Base-by-base conservation (phyloP, 345 rosid genomes). In the Capsella bursapastoris region DNA sequence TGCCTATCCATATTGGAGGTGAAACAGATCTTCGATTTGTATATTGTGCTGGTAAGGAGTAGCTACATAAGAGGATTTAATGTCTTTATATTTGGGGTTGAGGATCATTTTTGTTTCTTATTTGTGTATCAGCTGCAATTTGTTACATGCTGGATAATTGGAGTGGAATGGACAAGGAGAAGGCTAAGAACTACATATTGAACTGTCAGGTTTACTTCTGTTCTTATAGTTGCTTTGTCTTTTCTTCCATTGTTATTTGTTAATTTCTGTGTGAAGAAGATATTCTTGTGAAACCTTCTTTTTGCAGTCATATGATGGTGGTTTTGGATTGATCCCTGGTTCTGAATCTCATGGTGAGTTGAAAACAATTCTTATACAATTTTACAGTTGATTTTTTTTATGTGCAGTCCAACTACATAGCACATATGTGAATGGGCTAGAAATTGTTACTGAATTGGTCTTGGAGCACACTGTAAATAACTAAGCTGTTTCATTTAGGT, bases 291-390 rank as follows among this genome's bases (percentile, higher is more conserved):
- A 27, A 37, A 76, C 48, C 34, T 59, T 61, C 45, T 66, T 53
- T 64, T 41, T 83, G 57, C 89, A 95, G 99, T 89, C 97, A 63
- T 95, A 90, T 83, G 97, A 92, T 73, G 99, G 99, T 62, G 99
- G 99, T 80, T 95, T 95, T 80, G 97, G 99, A 55, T 83, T 92
- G 84, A 78, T 53, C 65, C 97, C 99, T 75, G 97, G 97, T 77
- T 81, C 85, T 76, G 99, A 95, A 80, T 90, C 99, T 66, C 99
- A 92, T 81, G 99, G 99, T 95, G 83, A 88, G 97, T 85, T 76
- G 77, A 65, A 57, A 57, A 41, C 74, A 62, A 69, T 58, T 68
- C 29, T 13, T 73, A 52, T 10, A 9, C 44, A 9, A 7, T 28
- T 40, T 66, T 27, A 12, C 3, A 9, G 5, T 43, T 41, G 31